phyloP scores from a whole-genome alignment of 495 filamentous ascomycete species.

The Aspergillus bertholletiae region DNA sequence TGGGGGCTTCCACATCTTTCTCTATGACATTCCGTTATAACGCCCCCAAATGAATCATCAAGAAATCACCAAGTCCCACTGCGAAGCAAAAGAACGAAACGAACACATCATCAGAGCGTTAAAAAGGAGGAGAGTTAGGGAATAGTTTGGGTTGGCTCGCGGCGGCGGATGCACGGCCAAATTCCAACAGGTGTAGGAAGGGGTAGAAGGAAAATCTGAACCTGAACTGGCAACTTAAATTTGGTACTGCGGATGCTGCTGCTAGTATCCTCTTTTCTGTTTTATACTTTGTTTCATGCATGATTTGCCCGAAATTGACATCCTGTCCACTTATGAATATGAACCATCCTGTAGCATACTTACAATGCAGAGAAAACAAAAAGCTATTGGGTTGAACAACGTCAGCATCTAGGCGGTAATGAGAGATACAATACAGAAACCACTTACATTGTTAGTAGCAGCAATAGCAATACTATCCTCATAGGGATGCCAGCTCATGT shows the following conservation, averaged over 20 bases:
- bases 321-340: slow-evolving; percentile 27
- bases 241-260: slow-evolving; percentile 16
- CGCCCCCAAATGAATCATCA: slow-evolving; percentile 18
- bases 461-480: slow-evolving; percentile 99
- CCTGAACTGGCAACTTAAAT: slow-evolving; percentile 22
- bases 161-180: slow-evolving; percentile 5
- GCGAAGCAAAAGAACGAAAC: slow-evolving; percentile 2
- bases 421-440: background rate
- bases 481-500: slow-evolving; percentile 99
- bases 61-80: slow-evolving; percentile 7
- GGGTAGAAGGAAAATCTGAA: slow-evolving; percentile 8
- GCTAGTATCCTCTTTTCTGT: slow-evolving; percentile 14
- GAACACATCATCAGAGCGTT: slow-evolving; percentile 9
- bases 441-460: slow-evolving; percentile 95
- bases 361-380: slow-evolving; percentile 99
- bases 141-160: background rate
- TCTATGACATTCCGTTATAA: slow-evolving; percentile 18
- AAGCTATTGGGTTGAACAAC: slow-evolving; percentile 46
- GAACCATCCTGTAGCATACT: slow-evolving; percentile 21
- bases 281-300: slow-evolving; percentile 12
- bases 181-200: slow-evolving; percentile 11
- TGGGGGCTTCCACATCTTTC: slow-evolving; percentile 15
- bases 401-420: slow-evolving; percentile 13
- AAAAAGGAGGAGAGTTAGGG: slow-evolving; percentile 4
- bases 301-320: slow-evolving; percentile 15